Evolutionary conservation across 78 protist genomes (phyloP).

Genomic region (Protostelium mycophagum): DNA sequence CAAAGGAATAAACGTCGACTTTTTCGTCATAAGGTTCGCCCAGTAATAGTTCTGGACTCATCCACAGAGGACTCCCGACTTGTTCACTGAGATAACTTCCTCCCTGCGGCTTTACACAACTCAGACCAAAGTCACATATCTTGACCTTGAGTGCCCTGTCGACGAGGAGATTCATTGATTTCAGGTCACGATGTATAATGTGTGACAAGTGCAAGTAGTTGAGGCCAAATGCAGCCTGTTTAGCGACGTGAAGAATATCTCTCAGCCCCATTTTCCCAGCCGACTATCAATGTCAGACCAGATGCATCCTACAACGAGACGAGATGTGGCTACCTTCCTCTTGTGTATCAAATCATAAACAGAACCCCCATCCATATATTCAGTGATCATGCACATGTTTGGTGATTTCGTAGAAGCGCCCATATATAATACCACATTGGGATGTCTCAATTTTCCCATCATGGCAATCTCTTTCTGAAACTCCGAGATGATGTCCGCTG

Average conservation of each 20-base stretch:
- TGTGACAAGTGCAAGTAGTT: conserved; percentile 38
- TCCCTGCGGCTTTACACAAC: conserved; percentile 27
- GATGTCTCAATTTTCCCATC: conserved; percentile 41
- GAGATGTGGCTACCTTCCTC: background rate
- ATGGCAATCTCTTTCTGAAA: background rate
- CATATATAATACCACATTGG: conserved; percentile 60
- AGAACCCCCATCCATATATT: conserved; percentile 63
- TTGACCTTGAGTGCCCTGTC: conserved; percentile 51
- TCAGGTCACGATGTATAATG: conserved; percentile 68
- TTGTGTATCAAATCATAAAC: conserved; percentile 55
- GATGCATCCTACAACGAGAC: background rate
- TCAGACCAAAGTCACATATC: conserved; percentile 66
- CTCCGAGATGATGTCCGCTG: background rate
- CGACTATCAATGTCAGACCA: background rate
- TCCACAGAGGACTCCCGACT: conserved; percentile 58
- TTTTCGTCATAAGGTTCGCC: conserved; percentile 57
- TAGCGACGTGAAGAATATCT: background rate
- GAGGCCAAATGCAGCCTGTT: conserved; percentile 66
- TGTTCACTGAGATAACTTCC: conserved; percentile 38
- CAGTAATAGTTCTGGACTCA: conserved; percentile 46
- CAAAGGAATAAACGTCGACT: conserved; percentile 50
- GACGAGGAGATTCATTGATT: conserved; percentile 51
- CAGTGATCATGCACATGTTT: conserved; percentile 57
- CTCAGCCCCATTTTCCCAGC: conserved; percentile 40
- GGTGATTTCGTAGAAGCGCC: conserved; percentile 64